Conservation (phyloP, 1,284 basidiomycete genomes). For the Kwoniella shivajii region DNA sequence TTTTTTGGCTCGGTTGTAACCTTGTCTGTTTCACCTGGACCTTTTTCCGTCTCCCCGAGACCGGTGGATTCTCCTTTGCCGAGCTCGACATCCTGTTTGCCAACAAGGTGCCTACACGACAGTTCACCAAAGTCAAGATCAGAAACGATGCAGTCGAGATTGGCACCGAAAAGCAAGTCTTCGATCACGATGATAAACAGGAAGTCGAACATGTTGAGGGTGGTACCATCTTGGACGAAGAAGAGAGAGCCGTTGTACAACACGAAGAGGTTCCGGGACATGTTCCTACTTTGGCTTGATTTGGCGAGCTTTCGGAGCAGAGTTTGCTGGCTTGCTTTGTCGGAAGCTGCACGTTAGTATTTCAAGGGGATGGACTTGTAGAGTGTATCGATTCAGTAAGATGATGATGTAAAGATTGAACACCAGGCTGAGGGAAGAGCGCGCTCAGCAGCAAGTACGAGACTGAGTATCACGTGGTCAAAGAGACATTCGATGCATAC, state of each 20-base stretch:
- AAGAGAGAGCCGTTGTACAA: constrained; percentile 1
- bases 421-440: no score
- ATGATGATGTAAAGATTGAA: no score
- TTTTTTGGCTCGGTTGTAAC: constrained; percentile 46
- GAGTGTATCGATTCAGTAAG: no score
- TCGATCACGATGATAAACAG: constrained; percentile 2
- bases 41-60: constrained; percentile 49
- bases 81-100: constrained; percentile 48
- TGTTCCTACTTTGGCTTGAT: constrained; percentile 1
- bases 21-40: constrained; percentile 13
- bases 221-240: neutral
- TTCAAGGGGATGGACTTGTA: no score
- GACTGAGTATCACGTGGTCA: no score
- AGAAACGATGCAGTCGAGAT: constrained; percentile 3
- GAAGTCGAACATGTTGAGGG: constrained; percentile 4
- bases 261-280: constrained; percentile 5
- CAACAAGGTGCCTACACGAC: constrained; percentile 41
- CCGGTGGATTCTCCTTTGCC: constrained; percentile 31
- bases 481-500: no score
- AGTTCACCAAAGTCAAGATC: constrained; percentile 36
- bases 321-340: no score
- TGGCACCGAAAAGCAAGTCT: constrained; percentile 4
- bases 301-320: no score
- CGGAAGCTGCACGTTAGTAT: no score
- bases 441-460: no score